Evolutionary conservation across 2,329 filamentous ascomycete genomes (phyloP), one percentile per base, ranked within the genome.

Genomic region (Alternaria brassicae): DNA sequence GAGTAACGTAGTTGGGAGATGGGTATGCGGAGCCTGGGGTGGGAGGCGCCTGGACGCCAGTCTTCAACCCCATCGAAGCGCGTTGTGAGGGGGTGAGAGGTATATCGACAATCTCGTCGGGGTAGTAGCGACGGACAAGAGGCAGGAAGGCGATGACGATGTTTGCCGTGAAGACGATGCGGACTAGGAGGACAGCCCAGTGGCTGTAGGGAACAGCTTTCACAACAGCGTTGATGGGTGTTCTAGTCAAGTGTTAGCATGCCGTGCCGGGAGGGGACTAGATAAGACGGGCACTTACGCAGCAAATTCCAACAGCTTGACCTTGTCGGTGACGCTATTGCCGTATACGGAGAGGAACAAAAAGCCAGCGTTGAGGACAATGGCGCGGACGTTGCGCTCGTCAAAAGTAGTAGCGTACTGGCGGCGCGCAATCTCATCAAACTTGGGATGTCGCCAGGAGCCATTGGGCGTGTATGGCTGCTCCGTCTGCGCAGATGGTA

Each of bases 1-100:
- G 94, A 0, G 94, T 97, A 69, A 90, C 88, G 78, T 91, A 96
- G 57, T 86, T 86, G 13, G 75, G 74, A 12, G 75, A 77, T 7
- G 70, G 68, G 60, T 70, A 77, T 39, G 63, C 62, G 40, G 90
- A 88, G 53, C 86, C 84, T 2, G 92, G 89, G 0, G 89, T 90
- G 0, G 80, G 76, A 0, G 90, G 85, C 3, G 84, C 83, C 17
- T 64, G 17, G n/a, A 75, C 58, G 58, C 84, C 86, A 3, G 92
- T 89, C 37, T 89, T 86, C 3, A 99, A 86, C 47, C 93, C 93
- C 51, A 99, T 87, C 13, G 97, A 85, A 64, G 89, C 85, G 61
- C 94, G 90, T 81, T 98, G 95, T 12, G 89, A 88, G n/a, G 91
- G 89, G 1, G 94, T 97, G 66, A 99, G 85, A 61, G 94, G 88